A percentile compares a stretch with the other conserved stretches of the same genome.
Evolutionary conservation across 2,329 filamentous ascomycete genomes (phyloP).

Genomic region (Aspergillus bombycis): DNA sequence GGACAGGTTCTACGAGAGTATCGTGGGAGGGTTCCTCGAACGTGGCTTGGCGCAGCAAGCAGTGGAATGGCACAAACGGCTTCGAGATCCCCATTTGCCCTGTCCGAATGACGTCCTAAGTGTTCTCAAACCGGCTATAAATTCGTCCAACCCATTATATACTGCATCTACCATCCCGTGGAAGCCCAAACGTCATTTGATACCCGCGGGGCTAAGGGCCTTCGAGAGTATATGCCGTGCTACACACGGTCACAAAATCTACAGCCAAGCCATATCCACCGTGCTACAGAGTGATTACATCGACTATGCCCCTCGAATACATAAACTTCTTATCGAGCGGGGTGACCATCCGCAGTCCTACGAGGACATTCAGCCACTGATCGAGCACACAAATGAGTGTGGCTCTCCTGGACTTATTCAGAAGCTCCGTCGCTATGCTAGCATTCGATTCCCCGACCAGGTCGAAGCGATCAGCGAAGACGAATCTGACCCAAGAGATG

Average conservation of each 20-base stretch:
- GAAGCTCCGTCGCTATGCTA: constrained; percentile 25
- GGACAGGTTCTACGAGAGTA: constrained; percentile 38
- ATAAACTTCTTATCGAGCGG: constrained; percentile 46
- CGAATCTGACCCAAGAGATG: constrained; percentile 8
- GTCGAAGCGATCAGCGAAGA: constrained; percentile 15
- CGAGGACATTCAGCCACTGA: constrained; percentile 43
- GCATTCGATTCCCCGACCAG: constrained; percentile 20
- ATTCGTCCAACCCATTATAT: constrained; percentile 24
- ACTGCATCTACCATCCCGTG: constrained; percentile 17
- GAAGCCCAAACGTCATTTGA: constrained; percentile 13
- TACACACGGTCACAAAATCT: constrained; percentile 44
- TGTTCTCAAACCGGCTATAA: constrained; percentile 33
- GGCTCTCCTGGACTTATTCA: constrained; percentile 29
- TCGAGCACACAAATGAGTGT: constrained; percentile 43
- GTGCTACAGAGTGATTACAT: constrained; percentile 43
- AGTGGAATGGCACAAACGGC: constrained; percentile 40
- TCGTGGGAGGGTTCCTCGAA: constrained; percentile 42
- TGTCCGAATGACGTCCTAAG: constrained; percentile 32
- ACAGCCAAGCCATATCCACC: constrained; percentile 45
- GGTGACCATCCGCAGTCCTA: constrained; percentile 47
- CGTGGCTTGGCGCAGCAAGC: constrained; percentile 34
- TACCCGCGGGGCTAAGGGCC: constrained; percentile 31
- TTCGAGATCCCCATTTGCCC: constrained; percentile 39
- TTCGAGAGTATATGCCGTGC: constrained; percentile 49
- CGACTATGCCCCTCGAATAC: constrained; percentile 50